These are phyloP conservation scores for Dorcoceras hygrometricum DNA, from an alignment of 257 asterid genomes.

Conservation along the genomic window DNA sequence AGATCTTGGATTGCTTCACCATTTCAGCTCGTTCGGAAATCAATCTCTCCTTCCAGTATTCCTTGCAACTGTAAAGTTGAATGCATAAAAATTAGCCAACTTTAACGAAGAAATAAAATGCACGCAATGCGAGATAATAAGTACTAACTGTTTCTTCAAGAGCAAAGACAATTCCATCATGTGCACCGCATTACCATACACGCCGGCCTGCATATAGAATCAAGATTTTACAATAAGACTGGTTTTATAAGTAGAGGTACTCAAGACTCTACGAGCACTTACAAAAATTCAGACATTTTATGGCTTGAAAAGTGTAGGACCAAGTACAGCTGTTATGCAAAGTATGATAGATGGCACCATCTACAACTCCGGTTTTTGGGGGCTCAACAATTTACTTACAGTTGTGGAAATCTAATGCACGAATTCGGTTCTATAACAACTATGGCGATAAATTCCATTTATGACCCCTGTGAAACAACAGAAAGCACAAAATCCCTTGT, in stretches of 20 bases:
- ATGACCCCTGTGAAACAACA: no score
- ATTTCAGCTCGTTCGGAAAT: conserved; percentile 51
- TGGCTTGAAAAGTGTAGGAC: neutral
- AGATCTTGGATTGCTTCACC: conserved; percentile 69
- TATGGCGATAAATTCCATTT: no score
- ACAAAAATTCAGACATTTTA: neutral
- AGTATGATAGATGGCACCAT: neutral
- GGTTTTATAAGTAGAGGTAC: neutral
- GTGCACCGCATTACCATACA: conserved; percentile 53
- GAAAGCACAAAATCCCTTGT: no score
- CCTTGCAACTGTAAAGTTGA: conserved; percentile 46
- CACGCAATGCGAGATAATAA: neutral
- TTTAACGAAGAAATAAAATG: neutral
- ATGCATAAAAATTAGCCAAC: neutral
- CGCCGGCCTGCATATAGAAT: conserved; percentile 49
- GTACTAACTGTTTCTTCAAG: conserved; percentile 60
- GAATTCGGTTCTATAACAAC: neutral
- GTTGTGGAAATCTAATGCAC: neutral
- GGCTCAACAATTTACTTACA: neutral
- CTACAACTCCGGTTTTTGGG: no score
- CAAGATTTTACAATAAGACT: neutral
- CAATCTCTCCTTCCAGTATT: conserved; percentile 72
- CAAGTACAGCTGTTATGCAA: neutral
- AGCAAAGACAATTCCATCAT: conserved; percentile 73
- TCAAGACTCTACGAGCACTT: no score